Conservation (phyloP, 2,329 filamentous ascomycete genomes). For the Penicillium sclerotiorum region DNA sequence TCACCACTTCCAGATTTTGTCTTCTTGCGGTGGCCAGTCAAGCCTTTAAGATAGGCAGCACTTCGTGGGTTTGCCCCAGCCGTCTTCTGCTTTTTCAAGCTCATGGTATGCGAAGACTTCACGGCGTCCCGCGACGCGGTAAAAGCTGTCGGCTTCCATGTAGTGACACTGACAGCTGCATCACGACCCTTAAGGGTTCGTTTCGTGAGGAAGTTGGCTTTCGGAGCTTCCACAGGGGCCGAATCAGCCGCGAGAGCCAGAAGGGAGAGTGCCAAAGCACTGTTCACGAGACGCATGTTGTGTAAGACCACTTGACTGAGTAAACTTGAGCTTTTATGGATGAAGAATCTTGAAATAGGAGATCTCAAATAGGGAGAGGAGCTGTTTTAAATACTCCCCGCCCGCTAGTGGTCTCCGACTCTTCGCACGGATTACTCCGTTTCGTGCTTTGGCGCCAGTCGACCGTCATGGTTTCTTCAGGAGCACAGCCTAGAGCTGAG, state of each 20-base stretch:
- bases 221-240: not conserved
- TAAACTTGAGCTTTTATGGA: not conserved
- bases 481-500: too few species aligned
- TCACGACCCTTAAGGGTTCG: not conserved
- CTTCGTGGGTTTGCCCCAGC: conserved; percentile 8
- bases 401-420: too few species aligned
- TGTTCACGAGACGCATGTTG: conserved; percentile 1
- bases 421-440: too few species aligned
- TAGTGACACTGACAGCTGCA: conserved; percentile 1
- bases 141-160: conserved; percentile 4
- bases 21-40: not conserved
- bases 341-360: too few species aligned
- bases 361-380: not conserved
- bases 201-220: not conserved
- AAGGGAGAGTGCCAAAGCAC: not conserved
- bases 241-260: conserved; percentile 1
- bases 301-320: not conserved
- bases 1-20: conserved; percentile 4
- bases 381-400: not conserved
- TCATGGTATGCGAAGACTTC: conserved; percentile 5
- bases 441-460: too few species aligned
- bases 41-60: conserved; percentile 5
- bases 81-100: conserved; percentile 3
- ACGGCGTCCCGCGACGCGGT: not conserved
- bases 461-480: too few species aligned